Percentiles rank a stretch among this genome's conserved stretches.
Evolutionary conservation across 768 basidiomycete genomes (phyloP).

Genomic region (Trametes cingulata): DNA sequence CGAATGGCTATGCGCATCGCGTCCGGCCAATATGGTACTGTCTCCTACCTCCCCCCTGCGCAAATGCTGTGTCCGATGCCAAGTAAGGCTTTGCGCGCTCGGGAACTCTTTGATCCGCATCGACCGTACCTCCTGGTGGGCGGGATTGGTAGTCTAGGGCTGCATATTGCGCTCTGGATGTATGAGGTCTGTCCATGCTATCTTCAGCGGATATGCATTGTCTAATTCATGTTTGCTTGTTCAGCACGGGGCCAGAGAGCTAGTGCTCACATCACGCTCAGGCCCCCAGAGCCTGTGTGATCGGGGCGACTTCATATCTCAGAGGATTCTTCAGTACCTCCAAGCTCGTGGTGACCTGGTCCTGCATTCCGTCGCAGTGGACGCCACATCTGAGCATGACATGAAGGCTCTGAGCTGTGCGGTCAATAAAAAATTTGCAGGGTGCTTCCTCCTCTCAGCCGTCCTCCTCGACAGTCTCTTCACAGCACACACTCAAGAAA

Average conservation of each 20-base stretch:
- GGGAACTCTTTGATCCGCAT: too few species aligned
- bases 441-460: constrained; percentile 21
- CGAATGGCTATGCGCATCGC: too few species aligned
- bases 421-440: too few species aligned
- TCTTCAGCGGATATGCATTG: too few species aligned
- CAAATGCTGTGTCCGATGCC: too few species aligned
- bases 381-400: neutral
- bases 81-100: too few species aligned
- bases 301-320: neutral
- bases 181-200: too few species aligned
- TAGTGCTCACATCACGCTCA: constrained; percentile 23
- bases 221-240: too few species aligned
- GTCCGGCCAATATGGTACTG: too few species aligned
- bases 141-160: constrained; percentile 37
- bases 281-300: constrained; percentile 7
- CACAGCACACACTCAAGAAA: constrained; percentile 16
- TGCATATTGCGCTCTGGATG: constrained; percentile 41
- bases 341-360: constrained; percentile 8
- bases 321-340: constrained; percentile 15
- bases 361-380: too few species aligned
- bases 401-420: too few species aligned
- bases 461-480: constrained; percentile 19
- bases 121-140: constrained; percentile 39
- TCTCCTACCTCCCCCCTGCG: too few species aligned
- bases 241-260: constrained; percentile 25